Conservation (phyloP, 2,329 filamentous ascomycete species). For the Pseudopyrenochaeta lycopersici region DNA sequence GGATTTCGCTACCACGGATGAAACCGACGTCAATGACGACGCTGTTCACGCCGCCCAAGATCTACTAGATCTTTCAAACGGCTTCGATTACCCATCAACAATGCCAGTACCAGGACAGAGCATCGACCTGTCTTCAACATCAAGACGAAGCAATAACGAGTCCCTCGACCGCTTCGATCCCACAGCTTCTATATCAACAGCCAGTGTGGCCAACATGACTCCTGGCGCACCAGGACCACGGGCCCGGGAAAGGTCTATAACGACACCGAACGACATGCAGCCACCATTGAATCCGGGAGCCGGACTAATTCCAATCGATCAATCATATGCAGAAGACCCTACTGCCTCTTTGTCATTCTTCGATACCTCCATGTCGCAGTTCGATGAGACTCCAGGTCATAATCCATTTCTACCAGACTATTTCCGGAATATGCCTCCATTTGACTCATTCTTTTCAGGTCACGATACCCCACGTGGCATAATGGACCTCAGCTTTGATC, state of each 20-base stretch:
- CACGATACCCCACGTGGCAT: conserved; percentile 56
- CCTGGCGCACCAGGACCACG: background rate
- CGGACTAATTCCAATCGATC: conserved; percentile 11
- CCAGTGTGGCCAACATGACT: background rate
- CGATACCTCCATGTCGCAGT: conserved; percentile 18
- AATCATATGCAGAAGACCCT: conserved; percentile 13
- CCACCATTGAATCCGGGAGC: conserved; percentile 7
- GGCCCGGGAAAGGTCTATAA: conserved; percentile 1
- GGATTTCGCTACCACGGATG: conserved; percentile 18
- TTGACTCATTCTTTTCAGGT: conserved; percentile 42
- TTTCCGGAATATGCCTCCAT: conserved; percentile 40
- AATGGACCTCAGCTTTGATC: conserved; percentile 56
- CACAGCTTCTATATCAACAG: conserved; percentile 5
- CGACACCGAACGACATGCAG: conserved; percentile 7
- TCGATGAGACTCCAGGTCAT: conserved; percentile 22
- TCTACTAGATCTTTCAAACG: conserved; percentile 38
- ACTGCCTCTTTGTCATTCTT: conserved; percentile 20
- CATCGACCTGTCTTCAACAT: conserved; percentile 9
- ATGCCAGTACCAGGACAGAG: conserved; percentile 9
- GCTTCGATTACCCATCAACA: conserved; percentile 27
- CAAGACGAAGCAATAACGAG: background rate
- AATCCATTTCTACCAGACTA: conserved; percentile 37
- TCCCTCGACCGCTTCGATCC: conserved; percentile 8
- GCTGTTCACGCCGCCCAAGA: conserved; percentile 42
- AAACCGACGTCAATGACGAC: conserved; percentile 29